Evolutionary conservation across 2,329 filamentous ascomycete species (phyloP).

Genomic region (Saccharata proteae): DNA sequence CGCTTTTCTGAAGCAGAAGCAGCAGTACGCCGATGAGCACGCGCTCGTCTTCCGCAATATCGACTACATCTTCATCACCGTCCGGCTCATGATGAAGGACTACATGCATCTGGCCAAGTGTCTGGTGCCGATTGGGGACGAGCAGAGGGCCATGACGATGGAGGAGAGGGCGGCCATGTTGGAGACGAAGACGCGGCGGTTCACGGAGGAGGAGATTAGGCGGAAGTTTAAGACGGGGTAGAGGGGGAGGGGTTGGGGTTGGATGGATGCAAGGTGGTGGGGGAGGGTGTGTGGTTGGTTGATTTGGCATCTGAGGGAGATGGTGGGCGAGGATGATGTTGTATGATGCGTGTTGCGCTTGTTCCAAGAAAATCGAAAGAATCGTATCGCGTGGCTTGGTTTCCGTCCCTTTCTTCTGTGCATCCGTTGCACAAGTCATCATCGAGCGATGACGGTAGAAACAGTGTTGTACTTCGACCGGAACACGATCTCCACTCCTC

Average conservation of each 20-base stretch:
- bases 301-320: no score
- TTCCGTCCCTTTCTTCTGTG: no score
- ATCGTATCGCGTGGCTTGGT: no score
- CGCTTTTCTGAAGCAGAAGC: slow-evolving; percentile 58
- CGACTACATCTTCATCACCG: slow-evolving; percentile 66
- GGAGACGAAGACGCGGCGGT: slow-evolving; percentile 50
- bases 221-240: slow-evolving; percentile 46
- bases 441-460: no score
- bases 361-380: no score
- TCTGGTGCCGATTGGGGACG: slow-evolving; percentile 59
- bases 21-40: slow-evolving; percentile 51
- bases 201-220: slow-evolving; percentile 52
- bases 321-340: no score
- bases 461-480: no score
- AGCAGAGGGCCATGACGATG: slow-evolving; percentile 54
- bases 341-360: no score
- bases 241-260: slow-evolving; percentile 9
- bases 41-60: slow-evolving; percentile 72
- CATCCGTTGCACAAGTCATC: no score
- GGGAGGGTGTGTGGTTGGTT: no score
- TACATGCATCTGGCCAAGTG: slow-evolving; percentile 58
- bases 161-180: slow-evolving; percentile 53
- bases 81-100: slow-evolving; percentile 56
- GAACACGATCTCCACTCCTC: no score
- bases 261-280: no score